A percentile compares a stretch with the other conserved stretches of the same genome.
Conservation (phyloP, 768 basidiomycete species). For the Boletus bicolor region DNA sequence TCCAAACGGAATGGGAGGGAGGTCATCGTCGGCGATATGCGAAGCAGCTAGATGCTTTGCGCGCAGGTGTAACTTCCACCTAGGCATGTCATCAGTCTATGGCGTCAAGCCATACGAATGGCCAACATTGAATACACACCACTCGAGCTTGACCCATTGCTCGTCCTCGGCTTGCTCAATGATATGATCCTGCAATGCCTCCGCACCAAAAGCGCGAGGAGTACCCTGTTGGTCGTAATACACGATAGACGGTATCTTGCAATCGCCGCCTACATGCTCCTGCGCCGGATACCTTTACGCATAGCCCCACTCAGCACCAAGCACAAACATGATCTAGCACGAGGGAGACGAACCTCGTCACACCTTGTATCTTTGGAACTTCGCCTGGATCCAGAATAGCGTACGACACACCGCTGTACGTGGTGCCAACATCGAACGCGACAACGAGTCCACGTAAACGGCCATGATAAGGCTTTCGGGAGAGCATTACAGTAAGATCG, state of each 20-base stretch:
- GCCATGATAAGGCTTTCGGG: slow-evolving; percentile 39
- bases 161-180: slow-evolving; percentile 41
- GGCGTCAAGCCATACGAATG: too few relatives aligned
- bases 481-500: slow-evolving; percentile 25
- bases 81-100: slow-evolving; percentile 7
- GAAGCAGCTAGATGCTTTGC: slow-evolving; percentile 32
- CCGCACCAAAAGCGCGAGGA: slow-evolving; percentile 43
- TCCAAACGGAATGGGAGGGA: slow-evolving; percentile 41
- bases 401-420: slow-evolving; percentile 40
- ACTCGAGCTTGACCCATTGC: slow-evolving; percentile 46
- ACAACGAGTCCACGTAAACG: slow-evolving; percentile 35
- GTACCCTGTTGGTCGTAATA: slow-evolving; percentile 43
- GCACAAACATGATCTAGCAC: background rate
- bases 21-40: slow-evolving; percentile 31
- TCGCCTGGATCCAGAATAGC: slow-evolving; percentile 41
- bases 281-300: slow-evolving; percentile 38
- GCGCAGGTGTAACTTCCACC: slow-evolving; percentile 39
- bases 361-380: slow-evolving; percentile 34
- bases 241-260: slow-evolving; percentile 48
- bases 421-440: slow-evolving; percentile 41
- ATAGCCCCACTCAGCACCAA: slow-evolving; percentile 3
- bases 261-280: slow-evolving; percentile 41
- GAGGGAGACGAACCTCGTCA: slow-evolving; percentile 29
- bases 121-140: slow-evolving; percentile 25
- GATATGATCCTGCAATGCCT: slow-evolving; percentile 40